Conservation (phyloP, 768 basidiomycete genomes). For the Hemileccinum impolitum region DNA sequence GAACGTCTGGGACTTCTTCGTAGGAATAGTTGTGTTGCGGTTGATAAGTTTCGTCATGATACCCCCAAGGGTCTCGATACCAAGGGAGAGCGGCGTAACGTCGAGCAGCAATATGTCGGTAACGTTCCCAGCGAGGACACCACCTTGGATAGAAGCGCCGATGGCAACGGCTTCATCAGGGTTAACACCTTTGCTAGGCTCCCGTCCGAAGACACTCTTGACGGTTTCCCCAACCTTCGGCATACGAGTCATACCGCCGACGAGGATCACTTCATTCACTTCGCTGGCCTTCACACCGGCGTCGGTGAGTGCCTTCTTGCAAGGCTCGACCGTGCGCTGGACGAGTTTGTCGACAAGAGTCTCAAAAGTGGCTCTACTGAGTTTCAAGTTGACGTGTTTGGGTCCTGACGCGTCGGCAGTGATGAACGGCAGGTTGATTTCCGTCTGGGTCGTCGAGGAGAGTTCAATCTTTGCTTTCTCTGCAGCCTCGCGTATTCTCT, state of each 20-base stretch:
- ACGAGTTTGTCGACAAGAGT: slow-evolving; percentile 77
- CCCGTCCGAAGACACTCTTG: slow-evolving; percentile 82
- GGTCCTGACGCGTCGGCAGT: slow-evolving; percentile 93
- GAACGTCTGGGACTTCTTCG: slow-evolving; percentile 99
- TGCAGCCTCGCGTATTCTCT: slow-evolving; percentile 97
- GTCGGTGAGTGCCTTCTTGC: slow-evolving; percentile 94
- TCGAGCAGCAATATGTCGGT: slow-evolving; percentile 94
- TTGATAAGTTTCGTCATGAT: slow-evolving; percentile 99
- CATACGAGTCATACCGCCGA: slow-evolving; percentile 99
- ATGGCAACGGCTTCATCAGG: slow-evolving; percentile 99
- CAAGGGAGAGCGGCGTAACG: slow-evolving; percentile 94
- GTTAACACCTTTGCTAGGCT: slow-evolving; percentile 98
- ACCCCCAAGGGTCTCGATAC: slow-evolving; percentile 96
- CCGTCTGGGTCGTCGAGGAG: slow-evolving; percentile 91
- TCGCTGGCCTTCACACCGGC: slow-evolving; percentile 92
- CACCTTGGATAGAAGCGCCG: slow-evolving; percentile 97
- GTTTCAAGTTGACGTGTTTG: slow-evolving; percentile 93
- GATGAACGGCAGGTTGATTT: slow-evolving; percentile 98
- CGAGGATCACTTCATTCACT: slow-evolving; percentile 94
- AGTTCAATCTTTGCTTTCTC: slow-evolving; percentile 99
- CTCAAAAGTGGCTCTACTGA: slow-evolving; percentile 90
- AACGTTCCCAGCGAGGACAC: slow-evolving; percentile 94
- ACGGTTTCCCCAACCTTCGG: slow-evolving; percentile 93
- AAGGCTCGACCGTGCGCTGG: slow-evolving; percentile 88
- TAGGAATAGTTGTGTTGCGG: slow-evolving; percentile 98